Percentiles rank a stretch among this genome's conserved stretches.
Evolutionary conservation across 371 early-diverging fungal genomes (phyloP).

Genomic region (Capillidium rhysosporum): DNA sequence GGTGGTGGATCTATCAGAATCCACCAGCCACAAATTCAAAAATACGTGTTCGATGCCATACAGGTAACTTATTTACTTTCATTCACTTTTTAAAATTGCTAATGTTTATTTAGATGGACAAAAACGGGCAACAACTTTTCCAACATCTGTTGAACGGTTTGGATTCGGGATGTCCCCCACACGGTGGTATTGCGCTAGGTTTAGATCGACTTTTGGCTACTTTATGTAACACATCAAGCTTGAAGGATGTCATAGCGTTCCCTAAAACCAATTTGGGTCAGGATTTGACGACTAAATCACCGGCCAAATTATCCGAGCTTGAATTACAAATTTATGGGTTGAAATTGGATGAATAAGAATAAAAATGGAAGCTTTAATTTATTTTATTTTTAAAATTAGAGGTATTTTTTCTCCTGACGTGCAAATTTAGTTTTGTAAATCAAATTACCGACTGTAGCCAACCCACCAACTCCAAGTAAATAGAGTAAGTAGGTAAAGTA

Average conservation of each 20-base stretch:
- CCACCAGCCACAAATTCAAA: slow-evolving; percentile 59
- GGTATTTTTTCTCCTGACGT: neutral
- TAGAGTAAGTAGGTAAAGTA: neutral
- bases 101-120: slow-evolving; percentile 17
- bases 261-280: slow-evolving; percentile 68
- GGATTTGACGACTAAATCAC: slow-evolving; percentile 66
- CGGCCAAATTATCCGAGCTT: too few relatives aligned
- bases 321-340: too few relatives aligned
- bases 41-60: slow-evolving; percentile 45
- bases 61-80: too few relatives aligned
- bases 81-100: too few relatives aligned
- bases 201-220: slow-evolving; percentile 71
- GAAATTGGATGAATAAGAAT: neutral
- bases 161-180: slow-evolving; percentile 74
- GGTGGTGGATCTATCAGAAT: slow-evolving; percentile 85
- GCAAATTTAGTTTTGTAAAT: neutral
- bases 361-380: too few relatives aligned
- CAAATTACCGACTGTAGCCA: neutral
- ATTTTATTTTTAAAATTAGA: neutral
- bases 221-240: slow-evolving; percentile 42
- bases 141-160: slow-evolving; percentile 66
- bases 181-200: slow-evolving; percentile 76
- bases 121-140: slow-evolving; percentile 35
- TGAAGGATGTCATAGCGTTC: slow-evolving; percentile 86
- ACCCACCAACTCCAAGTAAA: neutral